Evolutionary conservation across 306 rosid genomes (phyloP).

Genomic region (Prunus padus): DNA sequence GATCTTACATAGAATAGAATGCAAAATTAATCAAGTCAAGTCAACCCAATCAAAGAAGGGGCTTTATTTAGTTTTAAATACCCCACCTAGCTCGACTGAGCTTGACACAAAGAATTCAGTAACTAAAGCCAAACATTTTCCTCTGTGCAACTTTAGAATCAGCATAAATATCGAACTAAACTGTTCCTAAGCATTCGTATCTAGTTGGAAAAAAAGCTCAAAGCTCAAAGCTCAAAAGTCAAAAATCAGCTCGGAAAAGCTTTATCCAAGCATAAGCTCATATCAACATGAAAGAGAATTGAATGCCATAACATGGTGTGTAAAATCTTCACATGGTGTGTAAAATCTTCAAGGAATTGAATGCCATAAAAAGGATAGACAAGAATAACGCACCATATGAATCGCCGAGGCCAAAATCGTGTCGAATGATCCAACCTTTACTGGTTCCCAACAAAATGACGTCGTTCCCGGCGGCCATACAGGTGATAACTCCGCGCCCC

Average conservation of each 20-base stretch:
- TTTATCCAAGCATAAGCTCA: not conserved
- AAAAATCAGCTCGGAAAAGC: not conserved
- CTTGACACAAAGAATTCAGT: not conserved
- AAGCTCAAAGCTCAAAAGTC: not conserved
- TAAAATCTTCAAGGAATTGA: not conserved
- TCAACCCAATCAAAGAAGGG: slow-evolving; percentile 1
- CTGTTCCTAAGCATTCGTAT: not conserved
- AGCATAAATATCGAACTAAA: not conserved
- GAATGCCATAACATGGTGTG: too few relatives aligned
- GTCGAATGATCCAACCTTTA: slow-evolving; percentile 94
- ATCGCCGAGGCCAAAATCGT: slow-evolving; percentile 91
- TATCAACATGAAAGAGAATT: too few relatives aligned
- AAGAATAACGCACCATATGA: slow-evolving; percentile 50
- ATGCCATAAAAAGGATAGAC: not conserved
- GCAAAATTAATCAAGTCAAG: slow-evolving; percentile 3
- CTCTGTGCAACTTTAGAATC: not conserved
- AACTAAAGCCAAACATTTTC: not conserved
- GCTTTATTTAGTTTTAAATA: not conserved
- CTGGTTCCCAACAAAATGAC: slow-evolving; percentile 90
- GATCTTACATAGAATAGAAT: not conserved
- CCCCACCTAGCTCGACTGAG: not conserved
- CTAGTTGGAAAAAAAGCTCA: not conserved
- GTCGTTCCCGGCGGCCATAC: slow-evolving; percentile 92
- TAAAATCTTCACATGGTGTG: not conserved
- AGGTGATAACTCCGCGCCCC: slow-evolving; percentile 83